A percentile compares a stretch with the other conserved stretches of the same genome.
Conservation (phyloP, 352 stramenopile species). For the Globisporangium heterothallicum region DNA sequence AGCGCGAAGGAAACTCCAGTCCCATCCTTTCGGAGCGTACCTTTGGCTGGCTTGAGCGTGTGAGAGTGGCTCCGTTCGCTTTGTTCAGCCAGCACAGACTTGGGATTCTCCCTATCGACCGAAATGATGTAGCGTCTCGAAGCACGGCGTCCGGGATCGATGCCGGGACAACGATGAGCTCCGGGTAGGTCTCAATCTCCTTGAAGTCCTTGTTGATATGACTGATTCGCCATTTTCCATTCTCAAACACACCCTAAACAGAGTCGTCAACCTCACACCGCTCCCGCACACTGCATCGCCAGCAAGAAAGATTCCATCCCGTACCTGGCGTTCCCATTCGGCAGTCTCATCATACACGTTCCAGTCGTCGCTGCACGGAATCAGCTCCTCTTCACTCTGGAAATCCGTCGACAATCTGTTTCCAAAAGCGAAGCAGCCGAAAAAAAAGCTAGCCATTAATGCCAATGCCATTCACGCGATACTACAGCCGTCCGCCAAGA, state of each 20-base stretch:
- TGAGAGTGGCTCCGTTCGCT: slow-evolving; percentile 58
- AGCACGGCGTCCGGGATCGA: slow-evolving; percentile 87
- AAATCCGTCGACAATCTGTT: slow-evolving; percentile 45
- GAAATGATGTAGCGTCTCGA: slow-evolving; percentile 62
- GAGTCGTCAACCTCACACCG: background rate
- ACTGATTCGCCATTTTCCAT: slow-evolving; percentile 56
- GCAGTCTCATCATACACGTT: slow-evolving; percentile 51
- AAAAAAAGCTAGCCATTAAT: too few species aligned
- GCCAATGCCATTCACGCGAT: too few species aligned
- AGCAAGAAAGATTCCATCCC: background rate
- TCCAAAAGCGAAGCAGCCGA: background rate
- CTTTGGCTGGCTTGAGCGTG: slow-evolving; percentile 79
- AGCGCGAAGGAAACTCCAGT: background rate
- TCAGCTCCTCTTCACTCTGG: slow-evolving; percentile 38
- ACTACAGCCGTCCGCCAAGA: too few species aligned
- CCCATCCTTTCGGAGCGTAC: slow-evolving; percentile 11
- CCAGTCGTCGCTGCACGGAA: slow-evolving; percentile 61
- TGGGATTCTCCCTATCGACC: slow-evolving; percentile 69
- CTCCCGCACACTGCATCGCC: background rate
- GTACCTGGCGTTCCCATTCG: slow-evolving; percentile 60
- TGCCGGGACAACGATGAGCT: slow-evolving; percentile 89
- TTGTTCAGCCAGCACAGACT: slow-evolving; percentile 69
- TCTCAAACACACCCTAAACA: slow-evolving; percentile 49
- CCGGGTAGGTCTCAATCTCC: slow-evolving; percentile 91
- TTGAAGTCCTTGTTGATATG: slow-evolving; percentile 65